These are phyloP conservation scores for Lindgomyces ingoldianus DNA, from an alignment of 495 filamentous ascomycete genomes.

Conservation along the genomic window DNA sequence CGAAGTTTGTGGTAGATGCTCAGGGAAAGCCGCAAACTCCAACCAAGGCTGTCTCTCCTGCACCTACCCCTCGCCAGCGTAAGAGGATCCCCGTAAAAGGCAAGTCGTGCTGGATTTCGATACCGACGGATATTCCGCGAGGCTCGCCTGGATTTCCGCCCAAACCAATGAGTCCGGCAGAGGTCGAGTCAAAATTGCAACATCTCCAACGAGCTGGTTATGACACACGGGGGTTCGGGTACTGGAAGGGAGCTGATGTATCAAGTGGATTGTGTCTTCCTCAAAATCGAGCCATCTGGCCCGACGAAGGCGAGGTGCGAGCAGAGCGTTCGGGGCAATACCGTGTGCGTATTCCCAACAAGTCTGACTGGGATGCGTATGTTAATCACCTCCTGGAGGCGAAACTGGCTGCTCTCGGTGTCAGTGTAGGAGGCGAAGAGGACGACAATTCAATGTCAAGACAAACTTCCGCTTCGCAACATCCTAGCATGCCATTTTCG, in stretches of 20 bases:
- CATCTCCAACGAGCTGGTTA: constrained; percentile 77
- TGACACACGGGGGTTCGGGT: constrained; percentile 67
- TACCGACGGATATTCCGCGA: constrained; percentile 38
- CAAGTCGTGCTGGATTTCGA: constrained; percentile 40
- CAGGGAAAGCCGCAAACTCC: constrained; percentile 13
- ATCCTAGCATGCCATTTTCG: constrained; percentile 67
- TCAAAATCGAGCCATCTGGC: constrained; percentile 74
- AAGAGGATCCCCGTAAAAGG: constrained; percentile 43
- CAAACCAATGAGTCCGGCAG: constrained; percentile 59
- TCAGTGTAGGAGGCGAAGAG: constrained; percentile 73
- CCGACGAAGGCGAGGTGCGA: constrained; percentile 61
- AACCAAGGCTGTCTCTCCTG: neutral
- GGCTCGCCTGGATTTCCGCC: constrained; percentile 43
- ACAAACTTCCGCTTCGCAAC: constrained; percentile 61
- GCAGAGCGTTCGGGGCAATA: constrained; percentile 56
- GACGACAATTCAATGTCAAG: constrained; percentile 58
- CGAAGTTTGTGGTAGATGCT: constrained; percentile 10
- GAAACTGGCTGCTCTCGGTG: constrained; percentile 86
- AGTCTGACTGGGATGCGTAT: constrained; percentile 78
- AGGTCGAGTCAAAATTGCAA: constrained; percentile 66
- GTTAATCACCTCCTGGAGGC: constrained; percentile 79
- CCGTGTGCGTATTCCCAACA: constrained; percentile 74
- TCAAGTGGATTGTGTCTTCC: neutral
- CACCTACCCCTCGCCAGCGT: constrained; percentile 31
- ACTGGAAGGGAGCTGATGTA: constrained; percentile 8